These are phyloP conservation scores for Periglandula ipomoeae DNA, from an alignment of 2,329 filamentous ascomycete species.

Conservation along the genomic window DNA sequence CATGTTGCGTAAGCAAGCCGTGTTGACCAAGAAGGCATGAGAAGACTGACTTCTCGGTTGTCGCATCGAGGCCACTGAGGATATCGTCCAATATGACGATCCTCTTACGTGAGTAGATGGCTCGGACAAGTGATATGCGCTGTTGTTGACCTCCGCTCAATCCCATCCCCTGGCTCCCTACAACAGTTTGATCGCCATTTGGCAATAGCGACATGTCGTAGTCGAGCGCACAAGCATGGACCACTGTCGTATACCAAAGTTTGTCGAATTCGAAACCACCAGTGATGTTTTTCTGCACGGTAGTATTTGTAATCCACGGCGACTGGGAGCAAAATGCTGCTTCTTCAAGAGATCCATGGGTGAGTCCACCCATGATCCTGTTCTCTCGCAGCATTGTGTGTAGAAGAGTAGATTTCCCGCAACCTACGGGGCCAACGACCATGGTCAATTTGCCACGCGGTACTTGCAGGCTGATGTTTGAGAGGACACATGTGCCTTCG, in stretches of 20 bases:
- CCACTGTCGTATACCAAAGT: slow-evolving; percentile 19
- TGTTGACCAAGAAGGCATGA: slow-evolving; percentile 14
- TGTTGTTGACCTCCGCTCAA: slow-evolving; percentile 30
- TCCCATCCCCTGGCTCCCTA: slow-evolving; percentile 27
- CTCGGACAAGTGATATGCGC: slow-evolving; percentile 21
- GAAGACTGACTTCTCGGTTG: slow-evolving; percentile 17
- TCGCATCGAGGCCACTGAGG: slow-evolving; percentile 22
- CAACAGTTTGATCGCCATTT: slow-evolving; percentile 21
- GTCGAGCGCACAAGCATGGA: slow-evolving; percentile 14
- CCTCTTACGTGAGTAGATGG: slow-evolving; percentile 18
- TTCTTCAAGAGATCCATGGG: slow-evolving; percentile 8
- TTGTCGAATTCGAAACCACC: slow-evolving; percentile 17
- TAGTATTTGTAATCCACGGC: slow-evolving; percentile 20
- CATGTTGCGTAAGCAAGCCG: slow-evolving; percentile 14
- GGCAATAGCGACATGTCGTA: slow-evolving; percentile 20
- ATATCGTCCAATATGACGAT: slow-evolving; percentile 22
- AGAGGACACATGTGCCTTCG: neutral
- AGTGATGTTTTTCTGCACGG: slow-evolving; percentile 24
- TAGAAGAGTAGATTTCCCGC: slow-evolving; percentile 26
- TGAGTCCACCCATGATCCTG: neutral
- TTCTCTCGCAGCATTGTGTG: slow-evolving; percentile 21
- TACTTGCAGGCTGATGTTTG: neutral
- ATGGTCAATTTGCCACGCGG: slow-evolving; percentile 10
- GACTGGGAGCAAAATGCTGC: slow-evolving; percentile 16
- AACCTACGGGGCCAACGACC: slow-evolving; percentile 25